Percentiles rank a stretch among this genome's conserved stretches.
phyloP scores from a whole-genome alignment of 352 stramenopile genomes.

The Phytophthora ohioensis region DNA sequence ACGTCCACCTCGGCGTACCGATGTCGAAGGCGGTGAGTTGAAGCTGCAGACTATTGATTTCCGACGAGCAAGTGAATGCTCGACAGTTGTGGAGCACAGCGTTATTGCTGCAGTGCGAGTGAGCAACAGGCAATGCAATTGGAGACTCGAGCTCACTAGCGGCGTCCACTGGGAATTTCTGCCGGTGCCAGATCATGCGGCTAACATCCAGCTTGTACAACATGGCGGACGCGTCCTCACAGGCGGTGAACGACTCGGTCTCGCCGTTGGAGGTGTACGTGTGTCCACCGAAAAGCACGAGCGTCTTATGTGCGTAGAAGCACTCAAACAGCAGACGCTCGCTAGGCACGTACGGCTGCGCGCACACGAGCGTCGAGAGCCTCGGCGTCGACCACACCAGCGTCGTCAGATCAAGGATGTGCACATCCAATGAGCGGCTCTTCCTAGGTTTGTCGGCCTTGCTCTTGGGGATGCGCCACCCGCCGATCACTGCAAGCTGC shows the following conservation, averaged over 20 bases:
- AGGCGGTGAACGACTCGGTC: conserved; percentile 46
- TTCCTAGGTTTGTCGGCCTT: conserved; percentile 19
- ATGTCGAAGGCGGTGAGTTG: conserved; percentile 44
- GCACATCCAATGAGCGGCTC: conserved; percentile 43
- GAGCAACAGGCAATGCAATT: conserved; percentile 26
- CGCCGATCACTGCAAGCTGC: conserved; percentile 52
- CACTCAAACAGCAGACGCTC: conserved; percentile 63
- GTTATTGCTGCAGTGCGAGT: conserved; percentile 50
- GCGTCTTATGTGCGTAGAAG: conserved; percentile 48
- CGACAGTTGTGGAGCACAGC: conserved; percentile 27
- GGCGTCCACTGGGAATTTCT: conserved; percentile 33
- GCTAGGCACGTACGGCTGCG: conserved; percentile 33
- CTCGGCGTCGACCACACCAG: conserved; percentile 62
- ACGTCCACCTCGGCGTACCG: conserved; percentile 1
- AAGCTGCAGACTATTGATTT: conserved; percentile 34
- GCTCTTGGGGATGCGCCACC: conserved; percentile 28
- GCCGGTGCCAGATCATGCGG: conserved; percentile 76
- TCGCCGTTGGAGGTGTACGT: conserved; percentile 53
- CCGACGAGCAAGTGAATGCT: conserved; percentile 37
- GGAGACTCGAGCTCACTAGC: conserved; percentile 9
- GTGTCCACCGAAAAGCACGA: conserved; percentile 62
- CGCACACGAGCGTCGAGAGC: conserved; percentile 49
- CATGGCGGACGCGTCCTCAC: conserved; percentile 34
- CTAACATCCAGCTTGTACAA: conserved; percentile 72
- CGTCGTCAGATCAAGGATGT: conserved; percentile 58